Conservation (phyloP, 2,329 filamentous ascomycete genomes). For the Fusarium acutatum region DNA sequence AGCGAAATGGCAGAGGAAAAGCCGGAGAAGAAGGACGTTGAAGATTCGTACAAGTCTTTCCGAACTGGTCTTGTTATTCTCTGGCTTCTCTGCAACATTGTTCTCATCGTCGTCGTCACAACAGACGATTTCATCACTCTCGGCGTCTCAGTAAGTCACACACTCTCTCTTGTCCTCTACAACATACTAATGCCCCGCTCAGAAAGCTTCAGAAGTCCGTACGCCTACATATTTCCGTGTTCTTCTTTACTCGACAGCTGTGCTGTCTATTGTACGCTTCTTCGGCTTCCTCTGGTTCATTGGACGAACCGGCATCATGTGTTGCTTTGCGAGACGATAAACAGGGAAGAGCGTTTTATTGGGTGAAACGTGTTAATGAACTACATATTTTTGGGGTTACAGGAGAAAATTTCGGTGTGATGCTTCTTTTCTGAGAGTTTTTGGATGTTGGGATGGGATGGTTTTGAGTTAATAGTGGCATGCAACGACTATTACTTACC, state of each 20-base stretch:
- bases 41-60: slow-evolving; percentile 40
- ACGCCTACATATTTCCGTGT: slow-evolving; percentile 36
- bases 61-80: slow-evolving; percentile 37
- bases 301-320: slow-evolving; percentile 39
- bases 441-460: not conserved
- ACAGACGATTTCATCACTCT: slow-evolving; percentile 36
- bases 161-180: fast-evolving
- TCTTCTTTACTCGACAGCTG: slow-evolving; percentile 37
- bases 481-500: not conserved
- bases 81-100: slow-evolving; percentile 38
- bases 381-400: slow-evolving; percentile 6
- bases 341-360: not conserved
- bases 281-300: slow-evolving; percentile 39
- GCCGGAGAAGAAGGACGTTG: slow-evolving; percentile 34
- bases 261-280: slow-evolving; percentile 37
- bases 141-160: slow-evolving; percentile 30
- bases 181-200: slow-evolving; percentile 2
- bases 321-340: slow-evolving; percentile 36
- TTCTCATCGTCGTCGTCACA: slow-evolving; percentile 37
- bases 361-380: slow-evolving; percentile 11
- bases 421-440: not conserved
- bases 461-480: not conserved
- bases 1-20: slow-evolving; percentile 29
- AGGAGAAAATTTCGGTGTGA: not conserved
- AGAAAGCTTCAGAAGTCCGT: slow-evolving; percentile 30